These are phyloP conservation scores for Cladosporium sp. DNA, from an alignment of 2,329 filamentous ascomycete species.

Conservation along the genomic window DNA sequence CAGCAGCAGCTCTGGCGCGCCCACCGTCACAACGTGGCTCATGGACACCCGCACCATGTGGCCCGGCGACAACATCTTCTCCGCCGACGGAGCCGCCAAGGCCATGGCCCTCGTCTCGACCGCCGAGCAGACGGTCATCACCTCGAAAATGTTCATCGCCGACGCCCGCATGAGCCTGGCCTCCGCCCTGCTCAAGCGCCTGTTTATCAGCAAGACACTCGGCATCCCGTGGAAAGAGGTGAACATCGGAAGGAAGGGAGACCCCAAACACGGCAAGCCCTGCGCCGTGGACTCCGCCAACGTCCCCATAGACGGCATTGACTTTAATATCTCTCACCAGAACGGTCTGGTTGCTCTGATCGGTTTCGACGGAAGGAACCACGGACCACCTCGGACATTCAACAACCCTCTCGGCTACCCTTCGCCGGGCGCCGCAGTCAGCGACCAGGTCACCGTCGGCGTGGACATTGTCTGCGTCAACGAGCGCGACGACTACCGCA, in stretches of 20 bases:
- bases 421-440: constrained; percentile 17
- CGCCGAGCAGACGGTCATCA: constrained; percentile 54
- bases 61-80: constrained; percentile 40
- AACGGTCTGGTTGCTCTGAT: constrained; percentile 66
- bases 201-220: constrained; percentile 56
- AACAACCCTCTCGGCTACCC: constrained; percentile 23
- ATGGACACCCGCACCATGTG: constrained; percentile 44
- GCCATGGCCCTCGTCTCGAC: constrained; percentile 37
- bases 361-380: constrained; percentile 38
- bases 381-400: constrained; percentile 18
- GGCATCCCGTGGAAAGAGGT: constrained; percentile 56
- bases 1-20: constrained; percentile 2
- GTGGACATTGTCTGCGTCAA: constrained; percentile 70
- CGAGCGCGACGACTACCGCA: constrained; percentile 59
- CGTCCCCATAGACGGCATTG: constrained; percentile 36
- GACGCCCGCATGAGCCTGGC: constrained; percentile 70
- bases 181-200: constrained; percentile 68
- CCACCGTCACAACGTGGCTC: constrained; percentile 40
- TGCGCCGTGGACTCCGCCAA: constrained; percentile 41
- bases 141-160: constrained; percentile 41
- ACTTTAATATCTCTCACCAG: constrained; percentile 77
- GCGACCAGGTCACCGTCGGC: constrained; percentile 50
- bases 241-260: constrained; percentile 49
- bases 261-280: constrained; percentile 46
- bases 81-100: constrained; percentile 36